Evolutionary conservation across 208 protist genomes (phyloP).

Genomic region (Crithidia bombi): DNA sequence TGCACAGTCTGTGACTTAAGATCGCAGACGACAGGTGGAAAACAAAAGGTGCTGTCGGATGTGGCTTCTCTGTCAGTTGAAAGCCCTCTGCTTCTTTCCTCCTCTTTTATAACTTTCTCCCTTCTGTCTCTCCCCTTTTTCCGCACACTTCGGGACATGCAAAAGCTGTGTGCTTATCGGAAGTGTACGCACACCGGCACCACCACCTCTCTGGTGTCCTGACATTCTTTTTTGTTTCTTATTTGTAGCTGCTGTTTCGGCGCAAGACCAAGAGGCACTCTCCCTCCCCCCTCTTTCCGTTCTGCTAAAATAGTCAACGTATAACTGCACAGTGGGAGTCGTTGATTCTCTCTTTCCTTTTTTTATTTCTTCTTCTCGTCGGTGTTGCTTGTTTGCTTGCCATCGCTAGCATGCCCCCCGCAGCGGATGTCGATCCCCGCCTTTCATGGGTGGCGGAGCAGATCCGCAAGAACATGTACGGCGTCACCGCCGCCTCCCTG

Average conservation of each 20-base stretch:
- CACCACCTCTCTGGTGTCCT: no score
- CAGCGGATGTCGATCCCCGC: constrained; percentile 57
- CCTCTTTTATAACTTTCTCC: constrained; percentile 2
- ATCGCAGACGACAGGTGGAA: no score
- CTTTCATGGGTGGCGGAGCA: constrained; percentile 72
- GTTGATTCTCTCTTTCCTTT: neutral
- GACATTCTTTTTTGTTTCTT: no score
- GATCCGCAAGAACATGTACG: constrained; percentile 62
- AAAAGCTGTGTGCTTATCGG: no score
- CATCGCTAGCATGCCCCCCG: constrained; percentile 10
- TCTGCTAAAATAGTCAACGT: neutral
- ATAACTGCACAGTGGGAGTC: neutral
- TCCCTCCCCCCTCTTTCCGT: neutral
- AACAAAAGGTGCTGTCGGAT: no score
- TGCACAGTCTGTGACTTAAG: no score
- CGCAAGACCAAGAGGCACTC: no score
- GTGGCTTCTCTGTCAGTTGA: neutral
- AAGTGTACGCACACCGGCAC: no score
- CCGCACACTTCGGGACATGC: no score
- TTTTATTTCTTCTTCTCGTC: constrained; percentile 15
- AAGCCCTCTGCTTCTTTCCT: neutral
- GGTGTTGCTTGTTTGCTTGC: no score
- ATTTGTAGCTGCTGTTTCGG: no score
- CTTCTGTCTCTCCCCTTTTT: neutral
- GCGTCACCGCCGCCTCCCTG: constrained; percentile 60